Base-by-base conservation (phyloP, 805 yeast genomes). In the Lipomyces lipofer region DNA sequence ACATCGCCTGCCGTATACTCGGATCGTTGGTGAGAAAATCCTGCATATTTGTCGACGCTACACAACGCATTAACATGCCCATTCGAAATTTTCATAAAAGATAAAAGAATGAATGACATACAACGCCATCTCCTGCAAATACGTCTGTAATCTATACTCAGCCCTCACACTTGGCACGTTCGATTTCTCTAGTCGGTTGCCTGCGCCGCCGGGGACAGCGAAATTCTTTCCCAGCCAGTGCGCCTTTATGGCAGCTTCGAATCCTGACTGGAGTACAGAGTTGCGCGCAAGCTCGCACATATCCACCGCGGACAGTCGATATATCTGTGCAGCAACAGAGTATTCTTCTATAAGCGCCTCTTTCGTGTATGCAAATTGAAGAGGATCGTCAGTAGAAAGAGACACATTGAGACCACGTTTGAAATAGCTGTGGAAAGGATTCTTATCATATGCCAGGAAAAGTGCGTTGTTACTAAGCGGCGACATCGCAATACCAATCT, bases 311-410 rank as follows among this genome's bases (percentile, higher is more conserved):
- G 96, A 88, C 39, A 94, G 77, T 68, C 94, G 90, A 77, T 91
- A 94, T 63, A 94, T 94, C 71, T 94, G 98, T 0, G 97, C 98
- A 5, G 99, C 99, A 28, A 94, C 98, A 1, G 97, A 88, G 69
- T 91, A 94, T 71, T 94, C 99, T 71, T 94, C 99, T 63, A 94
- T 94, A 66, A 94, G 78, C 13, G 99, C 98, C 68, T 94, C 99
- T 66, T 95, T 83, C 29, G 99, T 94, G 73, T 90, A 94, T 0
- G 97, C 87, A 69, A 94, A 94, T 73, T 95, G 99, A 48, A 94
- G 77, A 5, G 99, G 99, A 74, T 94, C 99, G 72, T 94, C 99
- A 0, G 98, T 90, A 0, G 97, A 91, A 51, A 94, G 75, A 0
- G 97, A 89, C 36, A 94, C 97, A 66, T 92, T 92, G 69, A 94